Evolutionary conservation across 2,329 filamentous ascomycete species (phyloP).

Genomic region (Chaetomiaceae sp.): DNA sequence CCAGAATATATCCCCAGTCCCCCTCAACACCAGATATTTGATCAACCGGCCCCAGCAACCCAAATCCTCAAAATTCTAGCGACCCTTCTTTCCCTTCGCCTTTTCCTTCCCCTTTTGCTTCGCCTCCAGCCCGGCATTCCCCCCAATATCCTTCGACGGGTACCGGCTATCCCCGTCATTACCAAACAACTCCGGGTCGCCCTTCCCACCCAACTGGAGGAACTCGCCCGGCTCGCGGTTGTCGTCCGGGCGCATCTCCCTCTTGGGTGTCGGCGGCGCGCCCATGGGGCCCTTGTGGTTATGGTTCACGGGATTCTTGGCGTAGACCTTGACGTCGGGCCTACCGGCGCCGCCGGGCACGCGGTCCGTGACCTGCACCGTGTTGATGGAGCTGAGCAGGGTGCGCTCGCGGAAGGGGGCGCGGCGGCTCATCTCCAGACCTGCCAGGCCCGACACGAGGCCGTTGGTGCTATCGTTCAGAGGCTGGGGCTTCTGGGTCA

Average conservation of each 20-base stretch:
- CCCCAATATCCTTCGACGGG: constrained; percentile 36
- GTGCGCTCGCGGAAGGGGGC: constrained; percentile 80
- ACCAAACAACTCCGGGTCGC: constrained; percentile 72
- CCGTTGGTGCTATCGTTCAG: constrained; percentile 86
- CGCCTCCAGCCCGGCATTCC: constrained; percentile 7
- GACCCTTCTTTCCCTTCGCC: background rate
- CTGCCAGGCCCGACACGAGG: constrained; percentile 77
- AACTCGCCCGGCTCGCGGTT: constrained; percentile 70
- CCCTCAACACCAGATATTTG: background rate
- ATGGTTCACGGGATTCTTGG: constrained; percentile 55
- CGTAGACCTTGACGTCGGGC: constrained; percentile 65
- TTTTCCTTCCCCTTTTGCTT: constrained; percentile 19
- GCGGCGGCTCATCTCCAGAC: constrained; percentile 77
- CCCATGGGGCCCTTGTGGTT: background rate
- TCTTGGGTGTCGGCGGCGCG: no score
- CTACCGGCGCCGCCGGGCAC: constrained; percentile 50
- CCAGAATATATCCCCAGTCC: background rate
- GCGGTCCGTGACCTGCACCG: constrained; percentile 53
- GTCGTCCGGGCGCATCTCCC: constrained; percentile 63
- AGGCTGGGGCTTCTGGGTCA: constrained; percentile 56
- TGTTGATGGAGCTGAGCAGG: constrained; percentile 74
- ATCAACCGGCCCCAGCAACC: background rate
- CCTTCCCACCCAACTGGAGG: constrained; percentile 77
- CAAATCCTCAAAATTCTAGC: background rate
- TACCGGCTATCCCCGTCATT: constrained; percentile 55